Conservation (phyloP, 441 rosid genomes). For the Euphorbia celastroides region DNA sequence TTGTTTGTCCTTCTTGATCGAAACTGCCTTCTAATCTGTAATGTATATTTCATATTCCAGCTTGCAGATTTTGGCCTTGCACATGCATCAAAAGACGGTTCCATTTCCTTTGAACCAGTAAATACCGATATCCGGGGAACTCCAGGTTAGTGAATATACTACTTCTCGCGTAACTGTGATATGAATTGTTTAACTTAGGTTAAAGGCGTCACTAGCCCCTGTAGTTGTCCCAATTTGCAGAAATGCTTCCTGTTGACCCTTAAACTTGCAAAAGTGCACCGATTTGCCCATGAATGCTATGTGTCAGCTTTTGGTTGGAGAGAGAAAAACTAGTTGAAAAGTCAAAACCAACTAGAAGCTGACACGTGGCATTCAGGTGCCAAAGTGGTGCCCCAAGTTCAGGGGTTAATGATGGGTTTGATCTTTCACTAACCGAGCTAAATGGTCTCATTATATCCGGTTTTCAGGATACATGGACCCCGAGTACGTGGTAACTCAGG, state of each 20-base stretch:
- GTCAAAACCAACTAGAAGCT: too few relatives aligned
- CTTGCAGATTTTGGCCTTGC: constrained; percentile 97
- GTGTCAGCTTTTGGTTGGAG: too few relatives aligned
- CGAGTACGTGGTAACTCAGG: constrained; percentile 75
- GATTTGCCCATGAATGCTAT: too few relatives aligned
- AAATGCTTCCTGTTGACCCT: too few relatives aligned
- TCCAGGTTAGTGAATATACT: constrained; percentile 58
- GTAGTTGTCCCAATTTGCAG: too few relatives aligned
- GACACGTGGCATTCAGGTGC: too few relatives aligned
- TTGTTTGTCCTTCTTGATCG: background rate
- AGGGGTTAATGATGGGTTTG: too few relatives aligned
- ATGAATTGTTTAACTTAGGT: background rate
- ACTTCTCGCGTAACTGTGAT: background rate
- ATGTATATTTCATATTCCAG: constrained; percentile 32
- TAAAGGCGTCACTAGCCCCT: too few relatives aligned
- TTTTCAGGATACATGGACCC: constrained; percentile 95
- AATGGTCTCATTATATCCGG: constrained; percentile 11
- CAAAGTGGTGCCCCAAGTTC: too few relatives aligned
- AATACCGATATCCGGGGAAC: constrained; percentile 86
- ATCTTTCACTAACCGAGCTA: background rate
- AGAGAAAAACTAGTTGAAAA: too few relatives aligned
- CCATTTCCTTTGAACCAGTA: constrained; percentile 81
- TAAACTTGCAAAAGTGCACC: too few relatives aligned
- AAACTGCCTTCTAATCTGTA: background rate
- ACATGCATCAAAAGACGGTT: constrained; percentile 81